phyloP scores from a whole-genome alignment of 1,284 basidiomycete species.

The Peniophora sp. region DNA sequence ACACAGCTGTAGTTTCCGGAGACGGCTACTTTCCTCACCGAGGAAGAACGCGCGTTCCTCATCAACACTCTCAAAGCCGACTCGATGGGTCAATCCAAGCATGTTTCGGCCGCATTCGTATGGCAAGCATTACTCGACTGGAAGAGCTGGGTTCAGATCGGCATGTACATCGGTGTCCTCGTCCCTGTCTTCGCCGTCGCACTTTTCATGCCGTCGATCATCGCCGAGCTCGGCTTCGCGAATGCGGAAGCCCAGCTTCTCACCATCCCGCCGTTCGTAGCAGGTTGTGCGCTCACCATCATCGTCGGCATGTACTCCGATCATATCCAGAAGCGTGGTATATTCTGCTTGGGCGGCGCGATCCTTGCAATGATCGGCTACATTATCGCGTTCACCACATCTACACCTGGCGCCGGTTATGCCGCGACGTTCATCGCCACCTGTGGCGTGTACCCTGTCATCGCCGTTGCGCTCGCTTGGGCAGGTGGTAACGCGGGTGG shows the following conservation, averaged over 20 bases:
- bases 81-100: conserved; percentile 20
- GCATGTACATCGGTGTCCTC: conserved; percentile 36
- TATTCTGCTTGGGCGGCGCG: conserved; percentile 31
- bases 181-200: conserved; percentile 50
- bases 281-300: conserved; percentile 34
- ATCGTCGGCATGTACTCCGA: conserved; percentile 35
- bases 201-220: conserved; percentile 51
- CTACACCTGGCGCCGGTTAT: conserved; percentile 32
- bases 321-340: conserved; percentile 31
- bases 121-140: conserved; percentile 34
- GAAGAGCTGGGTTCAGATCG: conserved; percentile 35
- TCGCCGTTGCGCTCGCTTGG: conserved; percentile 50
- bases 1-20: conserved; percentile 24
- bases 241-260: conserved; percentile 51
- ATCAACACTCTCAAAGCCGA: conserved; percentile 21
- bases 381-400: conserved; percentile 33
- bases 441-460: conserved; percentile 45
- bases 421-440: conserved; percentile 44
- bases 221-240: conserved; percentile 45
- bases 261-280: conserved; percentile 43
- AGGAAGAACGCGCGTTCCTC: conserved; percentile 24
- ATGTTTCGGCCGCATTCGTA: conserved; percentile 28
- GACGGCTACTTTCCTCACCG: conserved; percentile 31
- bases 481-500: conserved; percentile 48
- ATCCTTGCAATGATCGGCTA: conserved; percentile 36